These are phyloP conservation scores for Skeletonema grethae DNA, from an alignment of 108 stramenopile genomes.

Conservation along the genomic window DNA sequence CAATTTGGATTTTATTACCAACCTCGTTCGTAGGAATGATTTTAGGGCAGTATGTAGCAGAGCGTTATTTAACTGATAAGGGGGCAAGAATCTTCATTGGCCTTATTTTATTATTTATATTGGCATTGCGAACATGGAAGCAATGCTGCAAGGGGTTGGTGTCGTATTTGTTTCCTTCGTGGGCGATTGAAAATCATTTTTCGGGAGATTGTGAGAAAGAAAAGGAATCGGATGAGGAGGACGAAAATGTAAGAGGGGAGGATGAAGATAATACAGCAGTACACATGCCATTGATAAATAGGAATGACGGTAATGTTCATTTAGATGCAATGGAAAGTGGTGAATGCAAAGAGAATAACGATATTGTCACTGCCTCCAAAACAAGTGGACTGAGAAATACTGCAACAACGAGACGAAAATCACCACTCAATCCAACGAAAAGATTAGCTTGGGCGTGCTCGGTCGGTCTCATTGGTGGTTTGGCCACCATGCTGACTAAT, in stretches of 20 bases:
- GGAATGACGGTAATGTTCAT: not conserved
- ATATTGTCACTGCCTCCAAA: not conserved
- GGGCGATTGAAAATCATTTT: slow-evolving; percentile 32
- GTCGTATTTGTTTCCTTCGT: slow-evolving; percentile 35
- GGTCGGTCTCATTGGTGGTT: slow-evolving; percentile 53
- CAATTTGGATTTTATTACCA: slow-evolving; percentile 46
- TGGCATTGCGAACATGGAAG: slow-evolving; percentile 48
- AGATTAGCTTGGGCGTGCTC: slow-evolving; percentile 44
- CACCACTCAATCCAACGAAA: not conserved
- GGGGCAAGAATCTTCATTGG: slow-evolving; percentile 52
- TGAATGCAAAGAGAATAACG: not conserved
- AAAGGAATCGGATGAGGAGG: slow-evolving; percentile 30
- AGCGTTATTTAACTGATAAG: slow-evolving; percentile 42
- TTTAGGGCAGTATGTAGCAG: slow-evolving; percentile 36
- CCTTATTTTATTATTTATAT: slow-evolving; percentile 42
- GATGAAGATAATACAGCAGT: not conserved
- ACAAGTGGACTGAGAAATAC: not conserved
- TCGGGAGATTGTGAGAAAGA: slow-evolving; percentile 29
- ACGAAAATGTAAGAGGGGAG: not conserved
- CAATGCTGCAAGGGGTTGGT: not conserved
- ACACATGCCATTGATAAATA: not conserved
- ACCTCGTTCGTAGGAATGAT: slow-evolving; percentile 53
- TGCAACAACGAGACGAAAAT: not conserved
- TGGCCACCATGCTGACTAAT: slow-evolving; percentile 61
- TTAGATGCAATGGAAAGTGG: slow-evolving; percentile 15